Evolutionary conservation across 441 rosid species (phyloP).

Genomic region (Euphorbia schlechtendalii): DNA sequence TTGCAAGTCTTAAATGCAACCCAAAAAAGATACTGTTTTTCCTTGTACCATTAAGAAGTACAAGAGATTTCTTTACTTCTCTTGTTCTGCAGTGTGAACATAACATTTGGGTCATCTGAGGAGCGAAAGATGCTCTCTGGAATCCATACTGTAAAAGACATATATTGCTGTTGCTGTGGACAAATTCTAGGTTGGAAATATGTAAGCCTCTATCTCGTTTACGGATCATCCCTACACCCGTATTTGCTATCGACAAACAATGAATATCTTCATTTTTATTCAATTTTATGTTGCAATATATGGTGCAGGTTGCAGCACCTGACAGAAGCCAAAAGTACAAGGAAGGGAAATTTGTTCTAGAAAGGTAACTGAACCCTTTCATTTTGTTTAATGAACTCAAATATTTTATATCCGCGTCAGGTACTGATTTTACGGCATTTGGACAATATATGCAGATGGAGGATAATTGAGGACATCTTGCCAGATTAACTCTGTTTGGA

Average conservation of each 20-base stretch:
- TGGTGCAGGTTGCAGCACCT: conserved; percentile 36
- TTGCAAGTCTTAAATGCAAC: background rate
- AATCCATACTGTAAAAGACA: conserved; percentile 42
- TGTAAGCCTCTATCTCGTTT: conserved; percentile 25
- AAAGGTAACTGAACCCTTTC: conserved; percentile 26
- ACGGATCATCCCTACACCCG: too few relatives aligned
- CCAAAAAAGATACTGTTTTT: background rate
- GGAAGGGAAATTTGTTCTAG: too few relatives aligned
- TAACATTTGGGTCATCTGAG: conserved; percentile 37
- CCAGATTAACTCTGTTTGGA: conserved; percentile 29
- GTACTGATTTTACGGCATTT: background rate
- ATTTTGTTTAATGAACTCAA: too few relatives aligned
- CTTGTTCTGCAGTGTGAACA: conserved; percentile 32
- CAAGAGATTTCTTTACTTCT: background rate
- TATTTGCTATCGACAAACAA: background rate
- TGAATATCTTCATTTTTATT: background rate
- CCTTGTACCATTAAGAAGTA: too few relatives aligned
- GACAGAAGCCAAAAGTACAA: too few relatives aligned
- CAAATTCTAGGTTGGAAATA: conserved; percentile 56
- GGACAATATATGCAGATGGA: conserved; percentile 27
- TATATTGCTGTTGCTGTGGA: conserved; percentile 51
- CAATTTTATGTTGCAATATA: background rate
- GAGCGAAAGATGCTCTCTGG: conserved; percentile 48
- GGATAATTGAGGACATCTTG: conserved; percentile 29
- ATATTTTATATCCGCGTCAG: background rate